Percentiles rank a stretch among this genome's conserved stretches.
Evolutionary conservation across 768 basidiomycete species (phyloP).

Genomic region (Macrolepiota fuliginosa): DNA sequence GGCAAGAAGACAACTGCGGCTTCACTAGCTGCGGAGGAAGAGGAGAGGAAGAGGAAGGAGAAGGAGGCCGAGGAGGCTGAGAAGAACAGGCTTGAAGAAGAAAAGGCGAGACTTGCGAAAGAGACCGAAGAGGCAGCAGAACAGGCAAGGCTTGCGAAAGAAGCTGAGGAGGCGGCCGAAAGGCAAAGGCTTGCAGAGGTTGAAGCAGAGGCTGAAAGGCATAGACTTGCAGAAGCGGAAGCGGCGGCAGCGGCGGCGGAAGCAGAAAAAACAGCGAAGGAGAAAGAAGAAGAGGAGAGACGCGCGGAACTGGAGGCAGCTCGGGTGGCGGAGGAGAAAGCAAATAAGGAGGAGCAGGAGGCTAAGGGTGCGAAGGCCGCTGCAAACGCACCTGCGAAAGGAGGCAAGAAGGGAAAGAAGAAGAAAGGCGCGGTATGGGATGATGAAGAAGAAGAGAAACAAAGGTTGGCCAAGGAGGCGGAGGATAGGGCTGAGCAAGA

Average conservation of each 20-base stretch:
- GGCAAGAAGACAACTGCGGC: slow-evolving; percentile 20
- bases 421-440: slow-evolving; percentile 10
- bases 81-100: slow-evolving; percentile 10
- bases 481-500: slow-evolving; percentile 15
- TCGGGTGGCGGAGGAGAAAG: background rate
- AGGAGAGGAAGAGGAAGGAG: slow-evolving; percentile 15
- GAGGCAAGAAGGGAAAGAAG: background rate
- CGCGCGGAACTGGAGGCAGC: background rate
- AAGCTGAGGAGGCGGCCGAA: slow-evolving; percentile 12
- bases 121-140: slow-evolving; percentile 14
- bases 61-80: slow-evolving; percentile 11
- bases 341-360: background rate
- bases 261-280: background rate
- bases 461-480: slow-evolving; percentile 13
- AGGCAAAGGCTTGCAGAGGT: background rate
- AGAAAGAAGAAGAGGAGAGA: slow-evolving; percentile 14
- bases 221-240: slow-evolving; percentile 3
- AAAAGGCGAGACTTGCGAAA: slow-evolving; percentile 5
- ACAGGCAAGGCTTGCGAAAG: slow-evolving; percentile 13
- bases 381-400: background rate
- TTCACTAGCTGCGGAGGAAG: slow-evolving; percentile 15
- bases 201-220: slow-evolving; percentile 3
- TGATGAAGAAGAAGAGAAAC: slow-evolving; percentile 11
- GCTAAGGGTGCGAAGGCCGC: slow-evolving; percentile 7
- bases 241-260: slow-evolving; percentile 10